Conservation (phyloP, 2,329 filamentous ascomycete species). For the Falciphora oryzae region DNA sequence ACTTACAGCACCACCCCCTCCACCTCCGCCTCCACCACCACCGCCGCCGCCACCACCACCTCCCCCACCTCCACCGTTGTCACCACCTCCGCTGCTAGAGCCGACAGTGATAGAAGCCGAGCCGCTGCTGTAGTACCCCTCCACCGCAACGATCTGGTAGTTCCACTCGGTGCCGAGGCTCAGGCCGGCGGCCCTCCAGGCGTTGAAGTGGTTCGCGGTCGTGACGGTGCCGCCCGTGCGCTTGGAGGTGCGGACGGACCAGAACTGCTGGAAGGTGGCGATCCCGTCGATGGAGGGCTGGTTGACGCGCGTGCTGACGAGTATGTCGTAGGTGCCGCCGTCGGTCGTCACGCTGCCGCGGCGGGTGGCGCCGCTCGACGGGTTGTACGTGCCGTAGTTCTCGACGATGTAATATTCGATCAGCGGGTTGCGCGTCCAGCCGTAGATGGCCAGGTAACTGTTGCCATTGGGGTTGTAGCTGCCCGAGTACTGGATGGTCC, state of each 20-base stretch:
- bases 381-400: slow-evolving; percentile 24
- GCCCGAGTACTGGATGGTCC: slow-evolving; percentile 37
- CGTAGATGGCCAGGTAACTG: slow-evolving; percentile 30
- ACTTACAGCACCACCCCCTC: no score
- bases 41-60: no score
- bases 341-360: slow-evolving; percentile 27
- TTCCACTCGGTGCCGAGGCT: slow-evolving; percentile 38
- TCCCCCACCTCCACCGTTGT: no score
- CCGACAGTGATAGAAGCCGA: slow-evolving; percentile 33
- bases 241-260: slow-evolving; percentile 39
- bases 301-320: slow-evolving; percentile 31
- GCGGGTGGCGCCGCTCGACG: slow-evolving; percentile 24
- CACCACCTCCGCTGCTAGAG: background rate
- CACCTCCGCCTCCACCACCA: no score
- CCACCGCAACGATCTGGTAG: slow-evolving; percentile 47
- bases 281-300: slow-evolving; percentile 41
- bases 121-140: slow-evolving; percentile 46
- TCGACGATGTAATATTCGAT: slow-evolving; percentile 34
- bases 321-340: slow-evolving; percentile 30
- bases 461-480: slow-evolving; percentile 42
- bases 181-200: slow-evolving; percentile 41
- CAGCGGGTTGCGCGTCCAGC: slow-evolving; percentile 31
- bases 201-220: slow-evolving; percentile 44
- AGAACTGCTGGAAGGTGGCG: slow-evolving; percentile 44
- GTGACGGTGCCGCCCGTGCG: slow-evolving; percentile 43